Evolutionary conservation across 2,329 filamentous ascomycete species (phyloP), one percentile per base, ranked within the genome.

Genomic region (Fusarium siculi): DNA sequence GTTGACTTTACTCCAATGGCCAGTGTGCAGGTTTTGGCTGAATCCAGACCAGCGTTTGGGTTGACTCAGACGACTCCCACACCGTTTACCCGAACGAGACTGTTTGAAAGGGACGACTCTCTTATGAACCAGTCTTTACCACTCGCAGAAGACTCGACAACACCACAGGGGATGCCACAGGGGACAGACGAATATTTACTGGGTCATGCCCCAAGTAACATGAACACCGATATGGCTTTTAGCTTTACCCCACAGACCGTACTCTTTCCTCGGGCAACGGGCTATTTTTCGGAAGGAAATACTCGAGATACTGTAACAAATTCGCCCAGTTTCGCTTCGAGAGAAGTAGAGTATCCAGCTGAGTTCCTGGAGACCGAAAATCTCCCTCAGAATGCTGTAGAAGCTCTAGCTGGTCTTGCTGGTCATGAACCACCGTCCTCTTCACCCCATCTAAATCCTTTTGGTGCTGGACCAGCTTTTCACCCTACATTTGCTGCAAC

Each of bases 21-120:
- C 25, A 79, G 75, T 28, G 75, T 79, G n/a, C 74, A 79, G 53
- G 70, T 78, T n/a, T 74, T 77, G 43, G 77, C 76, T 21, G 77
- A 82, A 66, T 59, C 76, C 18, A 75, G 70, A 19, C 55, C 76
- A 21, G 37, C 63, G 10, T 74, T 77, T 55, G 74, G 66, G 15
- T 79, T 79, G 56, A 46, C 77, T 9, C 75, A 73, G 23, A 61
- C 65, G 39, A 75, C 76, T 19, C 61, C 76, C 25, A 78, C 76
- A 19, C 76, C 76, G 10, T 64, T 78, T 40, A 62, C 76, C 28
- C 63, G 76, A 55, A 74, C 74, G n/a, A 76, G 61, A 28, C 59
- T 59, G 9, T 59, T 69, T 16, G 75, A 67, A 21, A 28, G 44
- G 30, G 70, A 57, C 12, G 54, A 67, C 54, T 40, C 32, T 12